Percentiles rank a stretch among this genome's conserved stretches.
These are phyloP conservation scores for Cnidoscolus chayamansa DNA, from an alignment of 441 rosid species.

Conservation along the genomic window DNA sequence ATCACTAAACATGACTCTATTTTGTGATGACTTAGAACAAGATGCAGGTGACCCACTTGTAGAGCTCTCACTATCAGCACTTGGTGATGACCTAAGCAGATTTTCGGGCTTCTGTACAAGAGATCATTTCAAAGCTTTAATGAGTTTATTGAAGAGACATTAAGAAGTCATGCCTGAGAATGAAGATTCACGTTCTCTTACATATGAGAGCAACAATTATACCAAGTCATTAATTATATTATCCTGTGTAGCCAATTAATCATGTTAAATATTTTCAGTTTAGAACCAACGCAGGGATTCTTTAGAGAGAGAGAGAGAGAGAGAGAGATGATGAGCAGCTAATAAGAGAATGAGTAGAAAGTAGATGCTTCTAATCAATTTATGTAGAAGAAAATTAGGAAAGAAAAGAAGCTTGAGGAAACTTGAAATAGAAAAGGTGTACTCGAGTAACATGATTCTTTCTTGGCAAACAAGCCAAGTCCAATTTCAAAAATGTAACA, in stretches of 20 bases:
- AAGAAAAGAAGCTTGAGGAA: constrained; percentile 8
- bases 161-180: not conserved
- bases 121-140: not conserved
- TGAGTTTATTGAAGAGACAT: not conserved
- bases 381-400: not conserved
- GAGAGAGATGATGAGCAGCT: not conserved
- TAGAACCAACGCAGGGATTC: not conserved
- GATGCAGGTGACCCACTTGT: constrained; percentile 65
- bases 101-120: constrained; percentile 70
- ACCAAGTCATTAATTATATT: not conserved
- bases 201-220: constrained; percentile 4
- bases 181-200: not conserved
- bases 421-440: constrained; percentile 4
- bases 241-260: not conserved
- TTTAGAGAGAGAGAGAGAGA: not conserved
- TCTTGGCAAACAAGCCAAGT: constrained; percentile 7
- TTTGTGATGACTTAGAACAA: constrained; percentile 55
- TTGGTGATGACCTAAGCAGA: constrained; percentile 44
- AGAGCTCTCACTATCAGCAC: constrained; percentile 63
- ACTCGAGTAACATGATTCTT: not conserved
- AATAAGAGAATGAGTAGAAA: not conserved
- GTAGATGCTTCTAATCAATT: not conserved
- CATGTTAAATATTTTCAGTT: not conserved
- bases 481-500: constrained; percentile 5
- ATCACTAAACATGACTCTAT: constrained; percentile 36